Conservation (phyloP, 345 rosid species). For the Rubroshorea leprosula region DNA sequence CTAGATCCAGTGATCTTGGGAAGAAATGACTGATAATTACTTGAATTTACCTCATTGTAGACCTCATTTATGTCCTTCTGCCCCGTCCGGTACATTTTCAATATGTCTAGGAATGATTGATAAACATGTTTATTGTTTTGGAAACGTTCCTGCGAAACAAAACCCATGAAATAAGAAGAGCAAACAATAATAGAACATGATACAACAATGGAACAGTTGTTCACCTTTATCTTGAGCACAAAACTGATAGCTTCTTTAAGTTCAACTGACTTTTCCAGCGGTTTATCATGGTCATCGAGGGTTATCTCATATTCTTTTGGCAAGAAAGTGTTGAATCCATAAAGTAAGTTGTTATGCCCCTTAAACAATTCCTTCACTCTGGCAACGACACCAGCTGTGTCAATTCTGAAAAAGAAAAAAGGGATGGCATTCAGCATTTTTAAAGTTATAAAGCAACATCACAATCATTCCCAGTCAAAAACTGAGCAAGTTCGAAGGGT, state of each 20-base stretch:
- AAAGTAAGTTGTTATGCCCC: slow-evolving; percentile 84
- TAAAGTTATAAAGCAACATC: slow-evolving; percentile 7
- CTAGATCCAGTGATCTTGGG: background rate
- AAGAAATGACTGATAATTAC: background rate
- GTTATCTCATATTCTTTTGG: slow-evolving; percentile 88
- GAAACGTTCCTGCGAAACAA: slow-evolving; percentile 65
- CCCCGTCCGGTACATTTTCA: slow-evolving; percentile 84
- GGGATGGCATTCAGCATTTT: background rate
- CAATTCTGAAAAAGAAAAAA: slow-evolving; percentile 54
- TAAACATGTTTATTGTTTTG: slow-evolving; percentile 76
- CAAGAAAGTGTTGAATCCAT: slow-evolving; percentile 89
- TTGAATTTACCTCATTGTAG: slow-evolving; percentile 59
- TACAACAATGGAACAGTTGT: background rate
- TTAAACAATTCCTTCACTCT: slow-evolving; percentile 84
- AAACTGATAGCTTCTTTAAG: slow-evolving; percentile 70
- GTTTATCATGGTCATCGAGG: slow-evolving; percentile 67
- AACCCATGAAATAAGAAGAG: slow-evolving; percentile 16
- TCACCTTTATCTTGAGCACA: slow-evolving; percentile 85
- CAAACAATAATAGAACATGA: slow-evolving; percentile 6
- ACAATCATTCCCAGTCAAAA: slow-evolving; percentile 2
- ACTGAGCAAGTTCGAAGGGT: background rate
- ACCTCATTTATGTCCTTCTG: slow-evolving; percentile 85
- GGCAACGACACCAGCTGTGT: slow-evolving; percentile 84
- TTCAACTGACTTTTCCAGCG: slow-evolving; percentile 79
- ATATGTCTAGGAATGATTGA: slow-evolving; percentile 73